Evolutionary conservation across 441 rosid genomes (phyloP).

Genomic region (Aquilaria agallochum): DNA sequence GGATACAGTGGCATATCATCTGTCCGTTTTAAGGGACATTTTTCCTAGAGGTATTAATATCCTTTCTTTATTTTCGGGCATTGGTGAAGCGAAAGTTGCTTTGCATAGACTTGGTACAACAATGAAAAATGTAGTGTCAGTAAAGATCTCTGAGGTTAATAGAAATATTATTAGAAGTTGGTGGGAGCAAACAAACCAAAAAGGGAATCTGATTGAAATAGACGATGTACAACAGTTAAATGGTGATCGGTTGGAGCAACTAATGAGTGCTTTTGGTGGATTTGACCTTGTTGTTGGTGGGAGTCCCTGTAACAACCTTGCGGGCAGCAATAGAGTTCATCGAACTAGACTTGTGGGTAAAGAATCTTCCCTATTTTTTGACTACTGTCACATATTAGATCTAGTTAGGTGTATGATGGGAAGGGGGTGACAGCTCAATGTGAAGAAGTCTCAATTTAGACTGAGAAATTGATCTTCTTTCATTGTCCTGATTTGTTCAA

Average conservation of each 20-base stretch:
- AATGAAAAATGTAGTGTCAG: constrained; percentile 66
- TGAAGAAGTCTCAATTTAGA: neutral
- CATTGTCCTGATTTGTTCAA: too few relatives aligned
- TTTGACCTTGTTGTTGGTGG: constrained; percentile 89
- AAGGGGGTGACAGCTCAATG: constrained; percentile 17
- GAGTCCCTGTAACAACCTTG: constrained; percentile 84
- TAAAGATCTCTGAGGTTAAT: constrained; percentile 65
- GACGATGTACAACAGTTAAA: constrained; percentile 46
- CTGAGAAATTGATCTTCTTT: too few relatives aligned
- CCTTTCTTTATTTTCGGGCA: constrained; percentile 88
- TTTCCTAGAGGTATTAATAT: constrained; percentile 71
- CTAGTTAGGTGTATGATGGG: constrained; percentile 32
- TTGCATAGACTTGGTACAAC: constrained; percentile 67
- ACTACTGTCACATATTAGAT: constrained; percentile 63
- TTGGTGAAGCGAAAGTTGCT: constrained; percentile 94
- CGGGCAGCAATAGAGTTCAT: constrained; percentile 72
- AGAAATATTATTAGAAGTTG: constrained; percentile 55
- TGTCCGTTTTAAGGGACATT: constrained; percentile 58
- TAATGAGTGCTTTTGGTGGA: constrained; percentile 58
- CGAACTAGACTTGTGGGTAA: constrained; percentile 80
- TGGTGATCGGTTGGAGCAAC: constrained; percentile 35
- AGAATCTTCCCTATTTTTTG: constrained; percentile 68
- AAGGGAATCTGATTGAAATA: constrained; percentile 47
- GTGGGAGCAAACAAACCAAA: constrained; percentile 92
- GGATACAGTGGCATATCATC: constrained; percentile 92